Percentiles rank a stretch among this genome's conserved stretches.
Conservation (phyloP, 129 eudicot species). For the Saposhnikovia divaricata region DNA sequence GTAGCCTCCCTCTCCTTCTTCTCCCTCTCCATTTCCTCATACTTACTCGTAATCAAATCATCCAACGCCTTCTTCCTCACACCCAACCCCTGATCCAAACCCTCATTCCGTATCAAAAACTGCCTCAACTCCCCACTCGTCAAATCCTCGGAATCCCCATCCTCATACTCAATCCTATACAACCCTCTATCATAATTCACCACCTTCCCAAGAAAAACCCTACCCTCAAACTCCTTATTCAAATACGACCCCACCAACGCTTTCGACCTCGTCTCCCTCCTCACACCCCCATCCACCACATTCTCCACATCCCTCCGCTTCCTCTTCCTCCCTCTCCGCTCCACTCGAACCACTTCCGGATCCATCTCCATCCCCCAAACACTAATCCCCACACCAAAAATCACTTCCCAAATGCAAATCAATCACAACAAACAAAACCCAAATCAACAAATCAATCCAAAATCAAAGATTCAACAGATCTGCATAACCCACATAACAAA, state of each 20-base stretch:
- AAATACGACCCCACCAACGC: conserved; percentile 67
- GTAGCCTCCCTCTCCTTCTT: not conserved
- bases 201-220: conserved; percentile 72
- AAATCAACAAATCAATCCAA: not conserved
- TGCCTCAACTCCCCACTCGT: conserved; percentile 58
- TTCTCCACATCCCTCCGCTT: conserved; percentile 33
- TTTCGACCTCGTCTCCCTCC: conserved; percentile 31
- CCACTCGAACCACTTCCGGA: conserved; percentile 38
- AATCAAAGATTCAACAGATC: conserved; percentile 27
- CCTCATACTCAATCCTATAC: conserved; percentile 85
- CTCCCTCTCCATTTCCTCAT: conserved; percentile 22
- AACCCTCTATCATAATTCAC: conserved; percentile 60
- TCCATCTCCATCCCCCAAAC: conserved; percentile 35
- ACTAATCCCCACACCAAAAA: not conserved
- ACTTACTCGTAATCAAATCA: conserved; percentile 28
- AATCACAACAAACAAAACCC: conserved; percentile 14
- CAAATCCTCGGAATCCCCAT: conserved; percentile 94
- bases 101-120: conserved; percentile 38
- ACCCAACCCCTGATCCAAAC: conserved; percentile 40
- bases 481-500: not conserved
- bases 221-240: conserved; percentile 69
- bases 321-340: conserved; percentile 39
- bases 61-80: conserved; percentile 49
- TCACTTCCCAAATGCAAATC: conserved; percentile 8
- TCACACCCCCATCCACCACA: conserved; percentile 25